These are phyloP conservation scores for Platanthera guangdongensis DNA, from an alignment of 106 monocot species.

Conservation along the genomic window DNA sequence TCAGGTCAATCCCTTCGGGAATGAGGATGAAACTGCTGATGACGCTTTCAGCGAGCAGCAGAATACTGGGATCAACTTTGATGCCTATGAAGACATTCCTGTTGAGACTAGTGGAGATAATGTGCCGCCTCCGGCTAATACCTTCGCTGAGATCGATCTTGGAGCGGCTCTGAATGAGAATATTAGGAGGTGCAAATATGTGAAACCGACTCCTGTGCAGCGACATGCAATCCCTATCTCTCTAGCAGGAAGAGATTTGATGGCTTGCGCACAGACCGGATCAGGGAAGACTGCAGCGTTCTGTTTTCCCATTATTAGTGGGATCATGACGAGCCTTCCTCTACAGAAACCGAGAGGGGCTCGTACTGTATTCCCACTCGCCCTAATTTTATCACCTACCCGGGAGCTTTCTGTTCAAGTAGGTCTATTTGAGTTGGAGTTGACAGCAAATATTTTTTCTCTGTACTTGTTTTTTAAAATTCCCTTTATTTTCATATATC, in stretches of 20 bases:
- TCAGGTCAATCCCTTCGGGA: constrained; percentile 36
- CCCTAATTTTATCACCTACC: constrained; percentile 65
- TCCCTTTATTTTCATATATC: not conserved
- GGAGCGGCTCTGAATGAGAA: constrained; percentile 65
- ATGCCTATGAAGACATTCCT: constrained; percentile 75
- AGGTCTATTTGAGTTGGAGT: not conserved
- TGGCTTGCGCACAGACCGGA: constrained; percentile 88
- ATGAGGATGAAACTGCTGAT: constrained; percentile 24
- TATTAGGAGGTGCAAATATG: constrained; percentile 70
- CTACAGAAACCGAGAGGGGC: constrained; percentile 38
- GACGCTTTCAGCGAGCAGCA: constrained; percentile 19
- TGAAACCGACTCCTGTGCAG: constrained; percentile 73
- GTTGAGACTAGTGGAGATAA: constrained; percentile 57
- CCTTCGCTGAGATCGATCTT: constrained; percentile 71
- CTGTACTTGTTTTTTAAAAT: not conserved
- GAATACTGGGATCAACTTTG: constrained; percentile 66
- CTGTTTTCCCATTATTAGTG: constrained; percentile 73
- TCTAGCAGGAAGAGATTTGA: constrained; percentile 48
- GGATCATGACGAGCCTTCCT: constrained; percentile 52
- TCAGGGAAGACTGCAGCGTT: constrained; percentile 79
- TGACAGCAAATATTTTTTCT: not conserved
- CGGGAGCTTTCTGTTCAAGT: constrained; percentile 66
- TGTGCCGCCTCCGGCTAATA: constrained; percentile 54
- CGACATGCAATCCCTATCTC: constrained; percentile 72
- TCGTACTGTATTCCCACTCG: constrained; percentile 46